Conservation (phyloP, 106 monocot species). For the Ottelia alismoides region DNA sequence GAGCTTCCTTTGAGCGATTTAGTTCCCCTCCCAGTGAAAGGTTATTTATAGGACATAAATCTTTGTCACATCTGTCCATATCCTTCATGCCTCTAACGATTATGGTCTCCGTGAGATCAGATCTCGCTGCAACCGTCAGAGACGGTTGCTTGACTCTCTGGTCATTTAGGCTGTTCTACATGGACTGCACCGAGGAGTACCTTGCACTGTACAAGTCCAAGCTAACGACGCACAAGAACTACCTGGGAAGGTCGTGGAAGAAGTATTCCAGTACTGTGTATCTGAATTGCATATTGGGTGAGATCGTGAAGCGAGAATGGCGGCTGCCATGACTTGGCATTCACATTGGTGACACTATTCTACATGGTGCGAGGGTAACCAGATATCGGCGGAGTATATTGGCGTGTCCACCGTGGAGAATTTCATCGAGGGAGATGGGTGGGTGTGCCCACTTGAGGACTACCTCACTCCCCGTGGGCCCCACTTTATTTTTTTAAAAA, state of each 20-base stretch:
- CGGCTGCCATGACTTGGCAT: constrained; percentile 45
- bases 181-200: constrained; percentile 44
- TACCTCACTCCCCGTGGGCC: too few species aligned
- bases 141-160: too few species aligned
- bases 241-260: constrained; percentile 66
- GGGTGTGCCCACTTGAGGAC: too few species aligned
- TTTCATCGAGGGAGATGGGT: constrained; percentile 29
- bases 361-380: constrained; percentile 45
- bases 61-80: too few species aligned
- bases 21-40: too few species aligned
- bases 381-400: constrained; percentile 40
- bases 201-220: constrained; percentile 21
- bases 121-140: too few species aligned
- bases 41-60: too few species aligned
- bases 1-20: too few species aligned
- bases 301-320: constrained; percentile 34
- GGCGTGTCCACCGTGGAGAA: constrained; percentile 32
- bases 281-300: constrained; percentile 22
- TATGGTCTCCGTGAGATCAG: too few species aligned
- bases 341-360: constrained; percentile 50
- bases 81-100: too few species aligned
- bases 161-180: too few species aligned
- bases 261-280: constrained; percentile 66
- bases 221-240: constrained; percentile 21
- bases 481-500: too few species aligned